phyloP scores from a whole-genome alignment of 2,329 filamentous ascomycete genomes.

The Truncatella angustata region DNA sequence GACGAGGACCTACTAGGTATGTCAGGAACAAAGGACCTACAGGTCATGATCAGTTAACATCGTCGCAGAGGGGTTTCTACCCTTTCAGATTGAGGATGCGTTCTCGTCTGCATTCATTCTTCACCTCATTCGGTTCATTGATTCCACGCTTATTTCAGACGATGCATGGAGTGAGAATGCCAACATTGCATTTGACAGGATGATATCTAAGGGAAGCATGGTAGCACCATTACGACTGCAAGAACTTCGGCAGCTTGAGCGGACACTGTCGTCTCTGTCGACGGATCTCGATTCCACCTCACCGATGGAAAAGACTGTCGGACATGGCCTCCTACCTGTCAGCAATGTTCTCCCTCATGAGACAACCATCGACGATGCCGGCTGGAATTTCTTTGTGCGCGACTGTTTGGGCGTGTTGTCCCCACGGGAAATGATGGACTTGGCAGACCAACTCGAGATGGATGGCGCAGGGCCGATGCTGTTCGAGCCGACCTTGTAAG shows the following conservation, averaged over 20 bases:
- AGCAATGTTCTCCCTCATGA: too few relatives aligned
- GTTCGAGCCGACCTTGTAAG: too few relatives aligned
- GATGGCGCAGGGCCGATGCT: too few relatives aligned
- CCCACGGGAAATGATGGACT: background rate
- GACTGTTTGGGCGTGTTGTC: background rate
- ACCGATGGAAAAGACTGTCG: background rate
- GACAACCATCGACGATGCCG: background rate
- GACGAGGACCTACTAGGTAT: background rate
- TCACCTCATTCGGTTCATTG: background rate
- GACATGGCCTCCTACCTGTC: background rate
- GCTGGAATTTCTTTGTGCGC: background rate
- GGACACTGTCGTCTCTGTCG: background rate
- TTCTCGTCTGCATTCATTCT: background rate
- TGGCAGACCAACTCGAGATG: background rate
- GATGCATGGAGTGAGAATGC: background rate
- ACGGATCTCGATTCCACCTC: background rate
- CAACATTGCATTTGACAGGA: background rate
- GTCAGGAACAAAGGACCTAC: background rate
- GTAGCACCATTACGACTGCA: background rate
- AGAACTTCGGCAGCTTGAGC: background rate
- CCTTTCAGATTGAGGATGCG: background rate
- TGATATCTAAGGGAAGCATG: background rate
- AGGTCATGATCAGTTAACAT: background rate
- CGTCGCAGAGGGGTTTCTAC: background rate
- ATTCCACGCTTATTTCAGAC: background rate